These are phyloP conservation scores for Antitrichia curtipendula DNA, from an alignment of 225 moss, liverwort and hornwort genomes.

Conservation along the genomic window DNA sequence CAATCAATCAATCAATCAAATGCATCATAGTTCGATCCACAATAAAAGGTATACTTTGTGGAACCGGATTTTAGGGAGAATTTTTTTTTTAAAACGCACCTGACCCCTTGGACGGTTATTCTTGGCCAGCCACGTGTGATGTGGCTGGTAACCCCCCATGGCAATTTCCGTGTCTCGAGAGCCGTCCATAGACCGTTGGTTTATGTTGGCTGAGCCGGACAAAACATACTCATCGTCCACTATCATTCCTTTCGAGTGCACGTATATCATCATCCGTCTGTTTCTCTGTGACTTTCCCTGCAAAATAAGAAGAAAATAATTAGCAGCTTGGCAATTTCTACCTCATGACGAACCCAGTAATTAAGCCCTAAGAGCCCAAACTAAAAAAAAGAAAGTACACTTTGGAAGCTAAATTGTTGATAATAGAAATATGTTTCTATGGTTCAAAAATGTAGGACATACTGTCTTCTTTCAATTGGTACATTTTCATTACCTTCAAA, in stretches of 20 bases:
- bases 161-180: slow-evolving; percentile 91
- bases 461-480: not conserved
- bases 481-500: not conserved
- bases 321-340: not conserved
- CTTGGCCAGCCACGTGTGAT: slow-evolving; percentile 47
- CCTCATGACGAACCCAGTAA: not conserved
- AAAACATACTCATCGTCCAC: slow-evolving; percentile 90
- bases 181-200: slow-evolving; percentile 95
- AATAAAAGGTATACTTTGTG: not conserved
- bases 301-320: not conserved
- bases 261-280: slow-evolving; percentile 88
- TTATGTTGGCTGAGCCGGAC: slow-evolving; percentile 91
- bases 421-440: not conserved
- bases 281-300: slow-evolving; percentile 54
- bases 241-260: slow-evolving; percentile 91
- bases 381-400: not conserved
- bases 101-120: slow-evolving; percentile 52
- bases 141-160: slow-evolving; percentile 84
- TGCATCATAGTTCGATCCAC: not conserved
- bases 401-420: not conserved
- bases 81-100: slow-evolving; percentile 30
- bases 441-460: not conserved
- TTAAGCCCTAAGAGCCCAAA: not conserved
- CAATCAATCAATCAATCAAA: not conserved
- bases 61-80: not conserved